Conservation (phyloP, 495 filamentous ascomycete genomes). For the Trichocladium uniseriatum region DNA sequence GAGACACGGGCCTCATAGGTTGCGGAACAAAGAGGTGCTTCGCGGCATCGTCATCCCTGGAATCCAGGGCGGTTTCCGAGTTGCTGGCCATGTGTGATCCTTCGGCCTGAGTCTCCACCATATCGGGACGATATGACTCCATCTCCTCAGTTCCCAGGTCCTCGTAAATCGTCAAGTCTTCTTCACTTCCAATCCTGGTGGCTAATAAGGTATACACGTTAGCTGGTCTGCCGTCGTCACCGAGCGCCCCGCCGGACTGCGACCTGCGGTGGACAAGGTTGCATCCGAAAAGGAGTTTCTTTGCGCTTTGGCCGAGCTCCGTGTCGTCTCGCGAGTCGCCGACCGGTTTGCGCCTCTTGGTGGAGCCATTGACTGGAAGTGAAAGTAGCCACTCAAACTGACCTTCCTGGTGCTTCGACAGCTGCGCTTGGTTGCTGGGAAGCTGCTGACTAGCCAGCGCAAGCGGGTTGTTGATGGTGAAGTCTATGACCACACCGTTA, state of each 20-base stretch:
- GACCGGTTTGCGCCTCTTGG: slow-evolving; percentile 9
- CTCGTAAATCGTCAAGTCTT: slow-evolving; percentile 4
- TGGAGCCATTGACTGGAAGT: slow-evolving; percentile 18
- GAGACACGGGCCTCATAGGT: slow-evolving; percentile 36
- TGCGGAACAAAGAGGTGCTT: slow-evolving; percentile 8
- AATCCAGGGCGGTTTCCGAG: background rate
- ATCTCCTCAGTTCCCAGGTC: background rate
- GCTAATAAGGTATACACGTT: slow-evolving; percentile 29
- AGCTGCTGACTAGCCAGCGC: slow-evolving; percentile 26
- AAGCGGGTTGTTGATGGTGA: slow-evolving; percentile 18
- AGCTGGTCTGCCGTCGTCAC: slow-evolving; percentile 9
- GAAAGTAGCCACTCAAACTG: slow-evolving; percentile 41
- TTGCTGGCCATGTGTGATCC: background rate
- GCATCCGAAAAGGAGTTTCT: slow-evolving; percentile 37
- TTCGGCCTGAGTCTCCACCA: background rate
- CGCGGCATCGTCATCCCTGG: no score
- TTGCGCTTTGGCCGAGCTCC: slow-evolving; percentile 8
- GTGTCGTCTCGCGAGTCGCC: slow-evolving; percentile 12
- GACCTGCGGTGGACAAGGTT: slow-evolving; percentile 32
- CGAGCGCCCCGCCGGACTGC: slow-evolving; percentile 5
- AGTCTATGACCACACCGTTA: background rate
- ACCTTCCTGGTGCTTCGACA: slow-evolving; percentile 43
- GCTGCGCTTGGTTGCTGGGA: slow-evolving; percentile 30
- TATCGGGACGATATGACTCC: background rate
- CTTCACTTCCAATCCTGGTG: slow-evolving; percentile 23